phyloP scores from a whole-genome alignment of 768 basidiomycete genomes.

The Suillus ampliporus region DNA sequence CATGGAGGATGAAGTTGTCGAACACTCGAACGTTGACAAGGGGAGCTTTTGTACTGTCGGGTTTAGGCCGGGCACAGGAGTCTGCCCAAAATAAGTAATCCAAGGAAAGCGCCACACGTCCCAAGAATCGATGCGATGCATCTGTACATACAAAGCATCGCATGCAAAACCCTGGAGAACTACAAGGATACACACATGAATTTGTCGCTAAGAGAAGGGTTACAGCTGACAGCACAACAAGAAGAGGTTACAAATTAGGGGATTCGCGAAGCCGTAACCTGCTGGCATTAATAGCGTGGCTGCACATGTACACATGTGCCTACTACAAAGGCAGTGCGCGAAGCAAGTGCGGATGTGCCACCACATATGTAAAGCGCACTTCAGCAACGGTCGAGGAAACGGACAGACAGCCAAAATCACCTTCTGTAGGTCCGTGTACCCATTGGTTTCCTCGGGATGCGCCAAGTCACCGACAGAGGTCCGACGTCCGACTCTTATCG shows the following conservation, averaged over 20 bases:
- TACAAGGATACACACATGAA: not conserved
- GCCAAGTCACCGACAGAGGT: not conserved
- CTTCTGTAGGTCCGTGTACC: not conserved
- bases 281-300: not conserved
- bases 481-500: not conserved
- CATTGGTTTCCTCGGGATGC: not conserved
- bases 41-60: not conserved
- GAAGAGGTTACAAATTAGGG: not conserved
- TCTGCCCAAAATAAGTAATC: too few species aligned
- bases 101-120: not conserved
- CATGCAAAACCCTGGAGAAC: not conserved
- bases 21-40: not conserved
- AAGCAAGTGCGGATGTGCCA: not conserved
- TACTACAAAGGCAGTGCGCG: not conserved
- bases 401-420: not conserved
- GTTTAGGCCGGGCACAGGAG: not conserved
- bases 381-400: not conserved
- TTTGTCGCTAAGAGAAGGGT: not conserved
- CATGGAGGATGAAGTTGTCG: not conserved
- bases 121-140: not conserved
- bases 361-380: not conserved
- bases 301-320: slow-evolving; percentile 6
- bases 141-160: not conserved
- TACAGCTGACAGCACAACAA: slow-evolving; percentile 1
- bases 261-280: not conserved